phyloP scores from a whole-genome alignment of 2,329 filamentous ascomycete genomes.

The Amauroascus verrucosus region DNA sequence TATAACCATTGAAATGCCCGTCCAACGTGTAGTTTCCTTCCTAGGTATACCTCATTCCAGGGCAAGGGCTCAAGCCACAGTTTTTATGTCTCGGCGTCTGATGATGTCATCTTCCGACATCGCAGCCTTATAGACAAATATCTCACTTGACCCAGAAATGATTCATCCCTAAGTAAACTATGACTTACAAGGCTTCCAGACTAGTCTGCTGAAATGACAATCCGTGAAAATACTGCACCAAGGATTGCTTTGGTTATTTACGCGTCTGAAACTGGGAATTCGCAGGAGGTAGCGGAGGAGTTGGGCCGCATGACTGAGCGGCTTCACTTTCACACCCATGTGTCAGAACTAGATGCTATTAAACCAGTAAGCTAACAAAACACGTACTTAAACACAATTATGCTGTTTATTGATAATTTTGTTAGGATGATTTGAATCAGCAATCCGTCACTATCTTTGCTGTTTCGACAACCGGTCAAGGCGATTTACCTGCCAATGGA shows the following conservation, averaged over 20 bases:
- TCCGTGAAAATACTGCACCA: constrained; percentile 1
- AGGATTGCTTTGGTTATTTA: constrained; percentile 61
- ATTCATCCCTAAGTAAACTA: neutral
- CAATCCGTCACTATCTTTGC: constrained; percentile 53
- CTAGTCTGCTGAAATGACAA: constrained; percentile 2
- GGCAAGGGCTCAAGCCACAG: too few relatives aligned
- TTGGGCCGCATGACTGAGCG: constrained; percentile 64
- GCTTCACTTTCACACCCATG: constrained; percentile 63
- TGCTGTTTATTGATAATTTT: constrained; percentile 1
- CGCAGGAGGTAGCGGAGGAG: constrained; percentile 82
- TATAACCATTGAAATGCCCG: neutral
- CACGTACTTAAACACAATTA: neutral
- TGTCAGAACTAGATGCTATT: constrained; percentile 67
- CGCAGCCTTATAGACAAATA: neutral
- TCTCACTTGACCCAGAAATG: neutral
- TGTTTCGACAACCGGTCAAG: constrained; percentile 87
- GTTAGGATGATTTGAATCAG: constrained; percentile 27
- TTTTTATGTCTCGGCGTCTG: neutral
- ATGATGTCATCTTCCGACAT: constrained; percentile 13
- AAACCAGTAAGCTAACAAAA: constrained; percentile 52
- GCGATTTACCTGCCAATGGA: constrained; percentile 79
- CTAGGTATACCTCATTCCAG: too few relatives aligned
- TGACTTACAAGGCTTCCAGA: too few relatives aligned
- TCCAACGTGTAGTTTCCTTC: too few relatives aligned
- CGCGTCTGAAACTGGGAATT: constrained; percentile 89